Base-by-base conservation (phyloP, 441 rosid genomes). In the Mallotus repandus region DNA sequence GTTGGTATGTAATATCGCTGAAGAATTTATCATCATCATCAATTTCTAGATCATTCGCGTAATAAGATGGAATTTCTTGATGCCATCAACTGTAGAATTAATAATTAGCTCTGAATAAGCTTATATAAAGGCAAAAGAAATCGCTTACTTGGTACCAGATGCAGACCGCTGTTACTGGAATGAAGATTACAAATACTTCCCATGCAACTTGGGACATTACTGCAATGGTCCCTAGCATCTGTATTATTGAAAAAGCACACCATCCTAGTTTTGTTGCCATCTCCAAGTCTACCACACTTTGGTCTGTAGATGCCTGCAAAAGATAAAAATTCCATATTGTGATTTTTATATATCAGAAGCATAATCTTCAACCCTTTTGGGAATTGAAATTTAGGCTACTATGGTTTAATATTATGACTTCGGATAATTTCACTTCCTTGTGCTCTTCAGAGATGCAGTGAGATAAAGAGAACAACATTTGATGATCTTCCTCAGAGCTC, bases 181-280 rank as follows among this genome's bases (percentile, higher is more conserved):
- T 93, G 89, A 96, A 96, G 84, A 96, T 86, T 76, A 89, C 85
- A 74, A 93, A 96, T 74, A 96, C 98, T 88, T 96, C 82, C 99
- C 99, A 96, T 62, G 98, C 99, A 68, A 89, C 98, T 74, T 96
- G 97, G 53, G 99, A 90, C 97, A 93, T 96, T 21, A 93, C 98
- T 32, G 86, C 87, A 74, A 96, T 87, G 35, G 97, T 89, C 76
- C 97, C 99, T 9, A 91, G 32, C 12, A 96, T 73, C 81, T 90
- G 97, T 75, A 96, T 91, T 57, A 90, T 79, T 7, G 98, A 91
- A 83, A 93, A 91, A 66, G 94, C 99, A 71, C 97, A 93, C 98
- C 97, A 90, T 19, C 97, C 97, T 77, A 96, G 79, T 80, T 61
- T 90, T 14, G n/a, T 48, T 67, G 97, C 92, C 72, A 96, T 84